Evolutionary conservation across 75 land plant genomes (phyloP), one percentile per base, ranked within the genome.

Genomic region (Pinus taeda): DNA sequence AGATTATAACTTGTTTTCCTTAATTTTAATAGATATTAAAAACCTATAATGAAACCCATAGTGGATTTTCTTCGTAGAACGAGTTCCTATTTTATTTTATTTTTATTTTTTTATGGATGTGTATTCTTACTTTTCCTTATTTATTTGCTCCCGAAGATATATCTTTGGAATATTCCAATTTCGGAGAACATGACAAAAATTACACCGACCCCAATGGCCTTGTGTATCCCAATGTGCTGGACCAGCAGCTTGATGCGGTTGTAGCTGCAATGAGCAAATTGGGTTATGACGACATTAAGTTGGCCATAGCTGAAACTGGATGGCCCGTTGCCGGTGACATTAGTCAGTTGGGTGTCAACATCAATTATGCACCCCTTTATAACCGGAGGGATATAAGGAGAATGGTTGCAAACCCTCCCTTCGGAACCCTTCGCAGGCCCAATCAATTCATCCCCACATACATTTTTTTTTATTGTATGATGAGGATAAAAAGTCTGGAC

Each of bases 381-480:
- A 94, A 92, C 80, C 81, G 93, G 3, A 89, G 93, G 26, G 33
- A 88, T 13, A 90, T 85, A 1, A 72, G 78, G 67, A 72, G 76
- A 33, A 55, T 91, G 45, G 60, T 86, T 1, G 77, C 83, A 3
- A 72, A 79, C 45, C 86, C 90, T 22, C 73, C 85, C 24, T 13
- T 81, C 4, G 94, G 94, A 13, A 94, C 95, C 0, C 97, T 95
- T 63, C 83, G 82, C 13, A 76, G 95, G 66, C 93, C 95, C 11
- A 85, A 85, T 6, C 57, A 21, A 22, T 64, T 77, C 6, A 72
- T 89, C 15, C 93, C 91, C 57, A 74, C 89, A 0, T 90, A 85
- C 71, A 63, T 94, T 0, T 94, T 94, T 94, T 94, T 67, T 81
- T 94, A 12, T 81, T 94, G 49, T 93, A 85, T 79, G 91, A 93